These are phyloP conservation scores for Erodium moschatum DNA, from an alignment of 441 rosid species.

Conservation along the genomic window DNA sequence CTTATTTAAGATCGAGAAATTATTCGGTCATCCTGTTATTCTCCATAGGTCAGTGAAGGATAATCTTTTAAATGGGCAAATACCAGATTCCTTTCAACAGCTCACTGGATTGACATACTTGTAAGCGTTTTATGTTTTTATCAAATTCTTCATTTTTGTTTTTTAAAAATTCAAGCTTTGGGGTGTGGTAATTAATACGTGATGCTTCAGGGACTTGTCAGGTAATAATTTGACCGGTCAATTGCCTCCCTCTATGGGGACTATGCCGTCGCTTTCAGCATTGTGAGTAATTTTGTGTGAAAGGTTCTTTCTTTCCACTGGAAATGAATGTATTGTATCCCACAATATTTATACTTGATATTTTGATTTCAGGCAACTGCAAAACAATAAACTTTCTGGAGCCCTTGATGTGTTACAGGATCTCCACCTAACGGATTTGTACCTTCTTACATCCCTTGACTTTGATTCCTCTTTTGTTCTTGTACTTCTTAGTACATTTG, in stretches of 20 bases:
- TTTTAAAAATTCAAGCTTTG: neutral
- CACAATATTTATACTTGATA: neutral
- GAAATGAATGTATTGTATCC: neutral
- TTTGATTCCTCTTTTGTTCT: neutral
- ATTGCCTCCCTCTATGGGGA: constrained; percentile 58
- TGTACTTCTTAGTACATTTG: neutral
- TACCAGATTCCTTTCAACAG: constrained; percentile 68
- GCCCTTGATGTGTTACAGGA: constrained; percentile 63
- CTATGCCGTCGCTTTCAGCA: constrained; percentile 40
- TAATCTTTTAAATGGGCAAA: constrained; percentile 53
- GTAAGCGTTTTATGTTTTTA: constrained; percentile 31
- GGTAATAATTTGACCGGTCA: constrained; percentile 60
- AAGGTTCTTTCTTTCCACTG: neutral
- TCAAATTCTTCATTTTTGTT: neutral
- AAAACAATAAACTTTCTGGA: constrained; percentile 68
- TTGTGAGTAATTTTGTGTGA: constrained; percentile 34
- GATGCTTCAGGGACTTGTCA: constrained; percentile 60
- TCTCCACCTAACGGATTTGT: constrained; percentile 68
- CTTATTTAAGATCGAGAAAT: neutral
- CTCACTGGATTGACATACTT: constrained; percentile 43
- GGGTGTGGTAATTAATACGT: constrained; percentile 7
- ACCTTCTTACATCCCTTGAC: constrained; percentile 19
- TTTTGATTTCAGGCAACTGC: constrained; percentile 55
- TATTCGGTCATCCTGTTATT: constrained; percentile 10
- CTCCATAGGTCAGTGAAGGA: constrained; percentile 48